Conservation (phyloP, 2,329 filamentous ascomycete genomes). For the Penicillium rolfsii region DNA sequence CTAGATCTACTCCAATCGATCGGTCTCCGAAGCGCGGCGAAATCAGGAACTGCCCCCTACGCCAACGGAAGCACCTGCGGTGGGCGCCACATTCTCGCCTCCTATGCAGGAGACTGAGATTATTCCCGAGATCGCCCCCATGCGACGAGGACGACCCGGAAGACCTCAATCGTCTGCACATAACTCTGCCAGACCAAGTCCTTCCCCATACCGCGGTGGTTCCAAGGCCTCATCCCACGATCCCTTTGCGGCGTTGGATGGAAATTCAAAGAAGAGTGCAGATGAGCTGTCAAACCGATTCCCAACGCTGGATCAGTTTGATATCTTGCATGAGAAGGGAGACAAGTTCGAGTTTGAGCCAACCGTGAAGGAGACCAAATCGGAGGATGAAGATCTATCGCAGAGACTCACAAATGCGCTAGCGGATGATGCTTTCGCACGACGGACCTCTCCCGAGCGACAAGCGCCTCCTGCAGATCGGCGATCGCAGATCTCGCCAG, state of each 20-base stretch:
- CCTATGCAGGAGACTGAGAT: constrained; percentile 69
- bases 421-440: constrained; percentile 80
- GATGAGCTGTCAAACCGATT: constrained; percentile 87
- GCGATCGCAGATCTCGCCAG: constrained; percentile 33
- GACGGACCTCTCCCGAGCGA: constrained; percentile 42
- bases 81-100: constrained; percentile 82
- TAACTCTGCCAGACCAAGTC: constrained; percentile 60
- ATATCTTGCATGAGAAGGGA: constrained; percentile 81
- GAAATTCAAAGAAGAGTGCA: constrained; percentile 59
- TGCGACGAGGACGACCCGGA: constrained; percentile 81
- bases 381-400: constrained; percentile 58
- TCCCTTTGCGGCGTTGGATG: constrained; percentile 88
- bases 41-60: constrained; percentile 63
- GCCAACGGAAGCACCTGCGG: constrained; percentile 61
- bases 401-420: constrained; percentile 74
- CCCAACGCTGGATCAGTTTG: constrained; percentile 90
- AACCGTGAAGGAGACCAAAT: constrained; percentile 49
- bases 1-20: constrained; percentile 70
- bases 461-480: constrained; percentile 35
- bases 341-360: constrained; percentile 81
- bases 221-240: constrained; percentile 62
- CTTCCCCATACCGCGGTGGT: constrained; percentile 68
- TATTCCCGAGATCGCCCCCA: constrained; percentile 88
- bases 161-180: constrained; percentile 51
- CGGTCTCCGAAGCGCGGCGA: constrained; percentile 65